phyloP scores from a whole-genome alignment of 2,329 filamentous ascomycete species.

The Diaporthe ampelina region DNA sequence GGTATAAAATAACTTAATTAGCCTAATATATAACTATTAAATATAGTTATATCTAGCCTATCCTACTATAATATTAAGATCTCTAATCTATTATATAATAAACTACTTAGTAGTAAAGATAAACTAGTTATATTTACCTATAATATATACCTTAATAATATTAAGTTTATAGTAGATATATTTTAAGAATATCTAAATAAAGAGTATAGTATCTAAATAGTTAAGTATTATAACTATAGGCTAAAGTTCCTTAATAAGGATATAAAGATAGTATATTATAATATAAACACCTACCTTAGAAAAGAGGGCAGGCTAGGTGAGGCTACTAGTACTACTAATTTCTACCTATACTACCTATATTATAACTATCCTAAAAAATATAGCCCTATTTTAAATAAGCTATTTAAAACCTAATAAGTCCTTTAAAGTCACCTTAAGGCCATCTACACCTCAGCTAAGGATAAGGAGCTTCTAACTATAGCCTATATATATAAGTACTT shows the following conservation, averaged over 20 bases:
- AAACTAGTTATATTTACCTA: not conserved
- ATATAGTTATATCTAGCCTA: not conserved
- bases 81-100: not conserved
- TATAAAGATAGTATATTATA: not conserved
- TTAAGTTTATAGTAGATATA: not conserved
- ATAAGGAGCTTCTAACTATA: not conserved
- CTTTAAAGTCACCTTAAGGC: not conserved
- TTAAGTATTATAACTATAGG: not conserved
- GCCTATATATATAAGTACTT: not conserved
- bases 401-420: not conserved
- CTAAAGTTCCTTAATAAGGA: not conserved
- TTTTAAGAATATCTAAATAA: not conserved
- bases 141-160: not conserved
- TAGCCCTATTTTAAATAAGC: not conserved
- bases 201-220: not conserved
- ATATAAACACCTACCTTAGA: not conserved
- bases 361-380: not conserved
- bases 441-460: not conserved
- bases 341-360: not conserved
- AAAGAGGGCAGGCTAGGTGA: not conserved
- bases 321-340: not conserved
- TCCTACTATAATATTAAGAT: not conserved
- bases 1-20: not conserved
- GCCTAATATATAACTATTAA: not conserved
- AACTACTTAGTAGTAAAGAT: not conserved